Evolutionary conservation across 768 basidiomycete genomes (phyloP), one percentile per base, ranked within the genome.

Genomic region (Boletus vinaceobasis): DNA sequence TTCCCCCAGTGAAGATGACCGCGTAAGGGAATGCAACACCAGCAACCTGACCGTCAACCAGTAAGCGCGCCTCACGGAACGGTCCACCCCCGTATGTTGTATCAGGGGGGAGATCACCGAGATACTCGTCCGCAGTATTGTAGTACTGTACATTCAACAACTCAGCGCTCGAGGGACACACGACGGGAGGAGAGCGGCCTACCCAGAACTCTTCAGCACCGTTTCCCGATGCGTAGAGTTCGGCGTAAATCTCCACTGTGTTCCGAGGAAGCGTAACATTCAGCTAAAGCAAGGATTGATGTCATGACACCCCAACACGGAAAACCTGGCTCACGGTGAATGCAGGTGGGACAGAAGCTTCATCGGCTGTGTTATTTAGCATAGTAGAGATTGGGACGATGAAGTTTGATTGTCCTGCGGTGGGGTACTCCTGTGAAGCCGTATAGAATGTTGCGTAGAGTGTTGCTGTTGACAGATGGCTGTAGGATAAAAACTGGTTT

Each of bases 201-300:
- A 88, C 88, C 89, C 90, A 92, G 64, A 90, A 90, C 69, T 92
- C 90, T 65, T 86, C 86, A 2, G 78, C 70, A 13, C 76, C 76
- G 52, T 83, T 85, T 1, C 85, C 84, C 2, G 83, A 89, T 15
- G 89, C 88, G 58, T 83, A 83, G 4, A 92, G 71, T 66, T 91
- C 88, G 7, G 84, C 87, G 56, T 79, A 87, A 1, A 85, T 75
- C 43, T 83, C 73, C 1, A 88, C 80, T 4, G 88, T 76, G 53
- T 90, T 90, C 57, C 70, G 78, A 19, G 90, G 89, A 5, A 90
- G 69, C 0, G 84, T 89, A 3, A 90, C 77, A 52, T 85, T 84
- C 51, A 83, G 65, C 88, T 88, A 52, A 21, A 39, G 39, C 14
- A 19, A 14, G 15, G 26, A 44, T 58, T 37, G 23, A 33, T 32